These are phyloP conservation scores for Poronia punctata DNA, from an alignment of 495 filamentous ascomycete genomes.

Conservation along the genomic window DNA sequence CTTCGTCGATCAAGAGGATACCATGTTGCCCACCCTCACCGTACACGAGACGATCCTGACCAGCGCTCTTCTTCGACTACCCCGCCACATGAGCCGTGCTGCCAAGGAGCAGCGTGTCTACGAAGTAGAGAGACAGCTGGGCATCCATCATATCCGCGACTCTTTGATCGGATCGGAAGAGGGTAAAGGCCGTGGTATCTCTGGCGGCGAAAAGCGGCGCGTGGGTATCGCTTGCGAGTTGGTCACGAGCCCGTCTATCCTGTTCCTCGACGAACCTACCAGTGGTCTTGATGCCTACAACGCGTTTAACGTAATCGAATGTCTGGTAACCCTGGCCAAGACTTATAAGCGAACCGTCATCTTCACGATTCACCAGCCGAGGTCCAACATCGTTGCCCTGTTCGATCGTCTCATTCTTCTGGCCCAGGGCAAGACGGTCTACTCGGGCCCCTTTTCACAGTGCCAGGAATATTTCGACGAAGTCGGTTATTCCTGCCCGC, in stretches of 20 bases:
- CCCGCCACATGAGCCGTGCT: constrained; percentile 76
- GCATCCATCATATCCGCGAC: constrained; percentile 85
- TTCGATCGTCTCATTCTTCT: constrained; percentile 91
- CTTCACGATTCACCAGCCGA: constrained; percentile 98
- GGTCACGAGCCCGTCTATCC: constrained; percentile 93
- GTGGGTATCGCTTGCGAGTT: constrained; percentile 97
- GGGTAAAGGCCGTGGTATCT: constrained; percentile 88
- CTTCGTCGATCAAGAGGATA: constrained; percentile 97
- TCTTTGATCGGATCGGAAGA: constrained; percentile 97
- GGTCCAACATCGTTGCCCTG: constrained; percentile 98
- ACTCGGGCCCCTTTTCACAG: constrained; percentile 80
- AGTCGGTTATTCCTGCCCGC: constrained; percentile 84
- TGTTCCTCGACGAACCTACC: constrained; percentile 95
- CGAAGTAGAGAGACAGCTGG: constrained; percentile 92
- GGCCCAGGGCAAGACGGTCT: constrained; percentile 83
- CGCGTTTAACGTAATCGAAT: constrained; percentile 95
- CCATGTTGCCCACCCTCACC: constrained; percentile 92
- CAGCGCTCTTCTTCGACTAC: constrained; percentile 83
- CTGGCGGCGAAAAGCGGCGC: constrained; percentile 90
- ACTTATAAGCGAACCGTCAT: constrained; percentile 94
- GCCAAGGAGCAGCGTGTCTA: constrained; percentile 84
- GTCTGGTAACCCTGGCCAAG: constrained; percentile 88
- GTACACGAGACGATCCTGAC: constrained; percentile 97
- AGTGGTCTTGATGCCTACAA: constrained; percentile 94
- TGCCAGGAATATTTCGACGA: constrained; percentile 92